phyloP scores from a whole-genome alignment of 805 yeast species.

The Starmerella davenportii region DNA sequence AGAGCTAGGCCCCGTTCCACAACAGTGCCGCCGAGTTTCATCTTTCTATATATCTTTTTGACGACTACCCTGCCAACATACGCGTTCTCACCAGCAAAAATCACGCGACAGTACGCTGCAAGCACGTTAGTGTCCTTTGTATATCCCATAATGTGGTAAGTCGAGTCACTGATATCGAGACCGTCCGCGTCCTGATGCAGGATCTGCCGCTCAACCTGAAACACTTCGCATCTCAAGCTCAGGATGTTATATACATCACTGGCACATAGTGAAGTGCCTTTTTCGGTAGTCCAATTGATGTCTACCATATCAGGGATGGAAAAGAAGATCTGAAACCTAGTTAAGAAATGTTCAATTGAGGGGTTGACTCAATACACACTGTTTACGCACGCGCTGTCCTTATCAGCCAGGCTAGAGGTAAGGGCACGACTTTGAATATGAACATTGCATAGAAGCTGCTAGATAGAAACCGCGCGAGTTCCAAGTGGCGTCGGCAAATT shows the following conservation, averaged over 20 bases:
- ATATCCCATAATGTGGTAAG: conserved; percentile 9
- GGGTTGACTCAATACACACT: no score
- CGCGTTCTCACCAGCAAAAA: conserved; percentile 3
- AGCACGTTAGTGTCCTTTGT: conserved; percentile 1
- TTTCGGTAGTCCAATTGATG: conserved; percentile 8
- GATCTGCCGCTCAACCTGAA: conserved; percentile 16
- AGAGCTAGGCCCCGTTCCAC: conserved; percentile 2
- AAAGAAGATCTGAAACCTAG: no score
- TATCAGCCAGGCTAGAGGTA: no score
- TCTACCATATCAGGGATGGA: no score
- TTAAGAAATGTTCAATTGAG: no score
- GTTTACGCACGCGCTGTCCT: no score
- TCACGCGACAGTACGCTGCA: conserved; percentile 7
- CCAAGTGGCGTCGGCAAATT: no score
- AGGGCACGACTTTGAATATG: no score
- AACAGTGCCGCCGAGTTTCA: conserved; percentile 12
- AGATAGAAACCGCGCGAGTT: no score
- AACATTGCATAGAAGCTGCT: no score
- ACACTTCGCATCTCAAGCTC: conserved; percentile 13
- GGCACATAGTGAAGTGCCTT: conserved; percentile 8
- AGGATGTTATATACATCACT: conserved; percentile 9
- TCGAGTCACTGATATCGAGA: conserved; percentile 7
- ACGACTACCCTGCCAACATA: conserved; percentile 16
- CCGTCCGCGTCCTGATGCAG: conserved; percentile 15
- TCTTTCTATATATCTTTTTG: conserved; percentile 3